Evolutionary conservation across 768 basidiomycete genomes (phyloP), one percentile per base, ranked within the genome.

Genomic region (Mycena crocata): DNA sequence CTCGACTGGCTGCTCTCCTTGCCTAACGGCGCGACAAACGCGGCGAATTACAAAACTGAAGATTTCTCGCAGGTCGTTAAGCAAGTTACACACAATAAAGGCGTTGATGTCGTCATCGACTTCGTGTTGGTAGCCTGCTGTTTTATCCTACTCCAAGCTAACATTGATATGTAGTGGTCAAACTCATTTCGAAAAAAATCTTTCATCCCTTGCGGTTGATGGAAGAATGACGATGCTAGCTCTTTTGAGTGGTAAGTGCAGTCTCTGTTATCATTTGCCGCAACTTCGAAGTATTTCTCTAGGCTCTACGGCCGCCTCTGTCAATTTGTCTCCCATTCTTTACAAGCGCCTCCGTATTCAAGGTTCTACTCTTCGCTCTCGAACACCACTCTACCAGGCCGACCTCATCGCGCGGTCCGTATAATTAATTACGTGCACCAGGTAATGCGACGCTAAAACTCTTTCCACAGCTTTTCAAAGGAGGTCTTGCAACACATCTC

Each of bases 301-400:
- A 92, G 92, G 91, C 46, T 73, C 77, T 32, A 78, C 82, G 21
- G 84, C 90, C 19, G 76, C 85, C 17, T 79, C 79, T 17, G 79
- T 89, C 62, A 84, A 91, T 75, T 80, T 98, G 49, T 72, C 72
- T 7, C 90, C 89, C 13, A 86, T 98, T 58, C 81, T 97, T 62
- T 89, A 83, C 77, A 98, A 96, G 80, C 89, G 95, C 21, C 87
- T 98, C 55, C 89, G 90, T 28, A 90, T 98, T 55, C 90, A 95
- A 77, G 95, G 96, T 24, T 93, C 94, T 24, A 97, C 95, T 2
- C 81, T 98, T 32, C 89, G 95, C 26, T 88, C 91, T 32, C 88
- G 94, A 48, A 85, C 87, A 28, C 72, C 83, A n/a, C 81, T 85
- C 67, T 98, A 97, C 77, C 95, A 98, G 77, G 83, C 86, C 5